Evolutionary conservation across 805 yeast species (phyloP).

Genomic region (Allodekkera sacchari): DNA sequence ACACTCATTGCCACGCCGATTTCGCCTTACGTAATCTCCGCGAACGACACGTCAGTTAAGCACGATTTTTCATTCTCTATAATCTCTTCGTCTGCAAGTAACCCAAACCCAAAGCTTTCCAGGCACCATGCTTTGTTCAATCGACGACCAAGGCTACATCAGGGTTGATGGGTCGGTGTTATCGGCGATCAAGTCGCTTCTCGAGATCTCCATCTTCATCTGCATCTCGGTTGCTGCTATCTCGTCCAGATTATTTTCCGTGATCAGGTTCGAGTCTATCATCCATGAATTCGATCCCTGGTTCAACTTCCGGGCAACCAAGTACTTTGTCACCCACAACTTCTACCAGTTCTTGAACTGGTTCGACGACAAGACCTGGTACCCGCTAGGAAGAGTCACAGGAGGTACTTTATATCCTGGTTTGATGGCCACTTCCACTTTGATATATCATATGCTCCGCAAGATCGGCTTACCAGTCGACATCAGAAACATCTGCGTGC

Average conservation of each 20-base stretch:
- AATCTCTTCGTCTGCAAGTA: too few species aligned
- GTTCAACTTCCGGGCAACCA: constrained; percentile 96
- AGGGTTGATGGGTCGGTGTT: constrained; percentile 15
- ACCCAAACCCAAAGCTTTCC: background rate
- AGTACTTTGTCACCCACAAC: constrained; percentile 73
- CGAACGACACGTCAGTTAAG: too few species aligned
- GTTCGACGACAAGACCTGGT: constrained; percentile 99
- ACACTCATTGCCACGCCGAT: too few species aligned
- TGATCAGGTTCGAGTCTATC: constrained; percentile 88
- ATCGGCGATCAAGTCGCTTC: constrained; percentile 27
- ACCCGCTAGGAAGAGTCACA: constrained; percentile 96
- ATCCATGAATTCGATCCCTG: constrained; percentile 97
- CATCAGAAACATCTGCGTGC: constrained; percentile 90
- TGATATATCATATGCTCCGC: constrained; percentile 68
- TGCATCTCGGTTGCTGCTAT: constrained; percentile 87
- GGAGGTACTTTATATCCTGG: constrained; percentile 99
- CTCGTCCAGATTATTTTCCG: constrained; percentile 90
- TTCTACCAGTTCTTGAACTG: constrained; percentile 91
- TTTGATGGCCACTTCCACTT: constrained; percentile 93
- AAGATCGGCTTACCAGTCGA: constrained; percentile 75
- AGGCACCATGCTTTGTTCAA: constrained; percentile 4
- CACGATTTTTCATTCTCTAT: too few species aligned
- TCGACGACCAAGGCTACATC: constrained; percentile 21
- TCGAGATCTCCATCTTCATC: constrained; percentile 61
- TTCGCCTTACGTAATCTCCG: too few species aligned